Base-by-base conservation (phyloP, 2,329 filamentous ascomycete genomes). In the Incumbomyces lentus region DNA sequence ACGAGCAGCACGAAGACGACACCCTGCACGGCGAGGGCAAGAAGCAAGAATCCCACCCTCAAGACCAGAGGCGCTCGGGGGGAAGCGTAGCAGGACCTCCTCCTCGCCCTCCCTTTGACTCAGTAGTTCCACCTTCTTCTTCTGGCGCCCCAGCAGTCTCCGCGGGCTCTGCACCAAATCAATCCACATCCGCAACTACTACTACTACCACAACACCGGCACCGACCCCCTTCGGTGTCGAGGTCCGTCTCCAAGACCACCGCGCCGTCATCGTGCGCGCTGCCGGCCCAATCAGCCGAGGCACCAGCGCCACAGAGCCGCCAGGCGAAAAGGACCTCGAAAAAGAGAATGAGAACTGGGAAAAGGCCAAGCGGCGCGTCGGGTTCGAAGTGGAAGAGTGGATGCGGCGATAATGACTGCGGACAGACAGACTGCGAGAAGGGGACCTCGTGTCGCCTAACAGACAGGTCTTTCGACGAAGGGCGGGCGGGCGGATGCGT, bases 331-430 rank as follows among this genome's bases (percentile, higher is more conserved):
- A 50, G 56, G 60, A 11, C 54, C 55, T 44, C 17, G 52, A 48
- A 11, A 46, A 51, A 59, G 45, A 40, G 10, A 63, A 33, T 59
- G 66, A 58, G 64, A 66, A 19, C 61, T 86, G 52, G 80, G 82
- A 86, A 62, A 82, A 78, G 58, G 80, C 79, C 10, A 72, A 88
- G 62, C 74, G 87, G 49, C 72, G 88, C 51, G 68, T 95, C 41
- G 82, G 80, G 1, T 95, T 95, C 65, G 89, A 95, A 68, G 80
- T 95, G 52, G 77, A 84, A 46, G 89, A 95, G 65, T 93, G 64
- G 50, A 58, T 71, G 53, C 64, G 66, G 18, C 61, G 64, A 54
- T 69, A 14, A 42, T 17, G 10, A 16, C 12, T 14, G 11, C 16
- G 6, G 8, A 4, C 19, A 37, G 10, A 8, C 16, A 37, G 35